Evolutionary conservation across 495 filamentous ascomycete species (phyloP).

Genomic region (Elasticomyces elasticus): DNA sequence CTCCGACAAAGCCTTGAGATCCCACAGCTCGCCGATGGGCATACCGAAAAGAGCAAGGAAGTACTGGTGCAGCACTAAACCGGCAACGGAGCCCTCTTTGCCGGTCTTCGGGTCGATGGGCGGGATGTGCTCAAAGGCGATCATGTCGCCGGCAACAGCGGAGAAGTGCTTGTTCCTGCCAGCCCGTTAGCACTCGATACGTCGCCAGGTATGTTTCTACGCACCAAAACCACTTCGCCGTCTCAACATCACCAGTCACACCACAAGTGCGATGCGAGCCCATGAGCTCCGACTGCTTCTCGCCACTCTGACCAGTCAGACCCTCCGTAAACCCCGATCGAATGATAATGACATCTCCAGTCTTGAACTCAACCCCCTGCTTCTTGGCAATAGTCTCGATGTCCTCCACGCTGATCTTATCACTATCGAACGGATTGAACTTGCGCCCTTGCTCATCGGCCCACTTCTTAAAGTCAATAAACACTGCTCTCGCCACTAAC

Average conservation of each 20-base stretch:
- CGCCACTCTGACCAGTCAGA: slow-evolving; percentile 25
- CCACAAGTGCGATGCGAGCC: slow-evolving; percentile 22
- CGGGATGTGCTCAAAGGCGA: slow-evolving; percentile 39
- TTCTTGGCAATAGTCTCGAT: slow-evolving; percentile 27
- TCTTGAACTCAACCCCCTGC: slow-evolving; percentile 35
- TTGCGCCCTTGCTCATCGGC: slow-evolving; percentile 31
- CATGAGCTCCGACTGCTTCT: slow-evolving; percentile 27
- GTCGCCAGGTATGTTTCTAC: not conserved
- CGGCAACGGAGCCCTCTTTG: slow-evolving; percentile 11
- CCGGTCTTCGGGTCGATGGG: slow-evolving; percentile 22
- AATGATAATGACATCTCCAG: slow-evolving; percentile 40
- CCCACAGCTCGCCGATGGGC: slow-evolving; percentile 55
- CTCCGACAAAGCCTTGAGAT: slow-evolving; percentile 43
- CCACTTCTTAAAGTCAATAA: slow-evolving; percentile 47
- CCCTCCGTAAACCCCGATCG: slow-evolving; percentile 38
- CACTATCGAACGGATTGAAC: slow-evolving; percentile 31
- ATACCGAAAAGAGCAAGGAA: slow-evolving; percentile 38
- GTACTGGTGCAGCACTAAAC: slow-evolving; percentile 35
- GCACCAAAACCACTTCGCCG: slow-evolving; percentile 43
- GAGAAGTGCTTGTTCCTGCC: slow-evolving; percentile 39
- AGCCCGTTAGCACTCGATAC: not conserved
- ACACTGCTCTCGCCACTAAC: slow-evolving; percentile 46
- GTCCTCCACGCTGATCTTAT: slow-evolving; percentile 29
- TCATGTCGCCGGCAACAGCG: slow-evolving; percentile 43
- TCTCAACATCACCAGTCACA: slow-evolving; percentile 23